Conservation (phyloP, 306 rosid species). For the Macrotyloma uniflorum region DNA sequence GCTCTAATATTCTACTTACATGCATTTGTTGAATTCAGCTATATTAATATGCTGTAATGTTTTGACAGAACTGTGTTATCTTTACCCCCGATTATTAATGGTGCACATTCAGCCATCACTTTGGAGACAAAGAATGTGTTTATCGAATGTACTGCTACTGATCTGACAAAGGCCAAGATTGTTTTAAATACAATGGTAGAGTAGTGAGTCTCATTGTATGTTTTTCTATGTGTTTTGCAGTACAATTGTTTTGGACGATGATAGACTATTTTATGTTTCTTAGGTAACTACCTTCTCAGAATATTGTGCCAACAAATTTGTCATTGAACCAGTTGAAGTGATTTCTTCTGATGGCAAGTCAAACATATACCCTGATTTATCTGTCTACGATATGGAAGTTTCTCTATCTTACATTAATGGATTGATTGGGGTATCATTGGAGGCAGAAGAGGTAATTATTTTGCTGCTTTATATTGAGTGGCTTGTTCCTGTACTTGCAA, state of each 20-base stretch:
- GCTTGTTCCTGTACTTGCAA: background rate
- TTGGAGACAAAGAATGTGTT: slow-evolving; percentile 83
- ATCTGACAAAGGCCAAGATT: slow-evolving; percentile 90
- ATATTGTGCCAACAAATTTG: slow-evolving; percentile 72
- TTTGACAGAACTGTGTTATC: slow-evolving; percentile 84
- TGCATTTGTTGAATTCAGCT: slow-evolving; percentile 19
- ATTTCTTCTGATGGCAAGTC: slow-evolving; percentile 74
- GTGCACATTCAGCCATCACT: slow-evolving; percentile 92
- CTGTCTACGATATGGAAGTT: slow-evolving; percentile 84
- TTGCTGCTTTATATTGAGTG: slow-evolving; percentile 4
- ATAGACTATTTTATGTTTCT: slow-evolving; percentile 36
- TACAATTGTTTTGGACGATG: slow-evolving; percentile 28
- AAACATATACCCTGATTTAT: slow-evolving; percentile 76
- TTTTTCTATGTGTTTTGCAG: slow-evolving; percentile 28
- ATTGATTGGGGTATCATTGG: slow-evolving; percentile 75
- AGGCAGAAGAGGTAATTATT: slow-evolving; percentile 72
- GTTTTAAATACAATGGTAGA: slow-evolving; percentile 91
- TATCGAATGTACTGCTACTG: slow-evolving; percentile 97
- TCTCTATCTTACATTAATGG: slow-evolving; percentile 72
- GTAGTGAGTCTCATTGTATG: slow-evolving; percentile 15
- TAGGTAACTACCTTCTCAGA: slow-evolving; percentile 83
- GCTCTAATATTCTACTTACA: slow-evolving; percentile 3
- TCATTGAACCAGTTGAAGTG: slow-evolving; percentile 93
- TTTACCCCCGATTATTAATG: slow-evolving; percentile 90
- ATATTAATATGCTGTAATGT: slow-evolving; percentile 24